Base-by-base conservation (phyloP, 2,329 filamentous ascomycete species). In the Cytospora piceae region DNA sequence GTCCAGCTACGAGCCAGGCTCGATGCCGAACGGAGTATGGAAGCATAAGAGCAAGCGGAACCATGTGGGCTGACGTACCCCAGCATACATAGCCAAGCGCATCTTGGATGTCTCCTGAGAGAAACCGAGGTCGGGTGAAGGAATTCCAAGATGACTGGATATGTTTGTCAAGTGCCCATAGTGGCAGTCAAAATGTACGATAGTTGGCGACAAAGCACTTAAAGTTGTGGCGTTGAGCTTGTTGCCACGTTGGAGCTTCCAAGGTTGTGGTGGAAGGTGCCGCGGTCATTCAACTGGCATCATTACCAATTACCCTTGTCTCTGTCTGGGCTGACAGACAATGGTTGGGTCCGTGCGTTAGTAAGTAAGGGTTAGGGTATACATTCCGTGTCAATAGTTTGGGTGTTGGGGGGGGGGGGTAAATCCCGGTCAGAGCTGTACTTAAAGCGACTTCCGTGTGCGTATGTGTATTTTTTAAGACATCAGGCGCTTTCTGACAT, bases 11-110 rank as follows among this genome's bases (percentile, higher is more conserved):
- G 42, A 49, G 46, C n/a, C 22, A 7, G 11, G 46, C 46, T 49
- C 46, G 46, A 49, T 49, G 46, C n/a, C 46, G n/a, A 24, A 49
- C 46, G 22, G 46, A 24, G 46, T 8, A 22, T 12, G 46, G 46
- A 24, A 6, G 46, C 46, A 20, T 14, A 24, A n/a, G 46, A 24
- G 46, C 46, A 24, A 24, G 12, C 46, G 46, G 46, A 24, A 49
- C n/a, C 9, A 49, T n/a, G n/a, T 49, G 31, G n/a, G 29, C 22
- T 42, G 57, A 79, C 84, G 76, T 83, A 87, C 85, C 81, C 84
- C 84, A 73, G 84, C 83, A 74, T 87, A 87, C 83, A 84, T 86
- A 69, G 80, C 79, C 71, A 87, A 76, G 74, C 85, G 83, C 85
- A 87, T 87, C 73, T 77, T 83, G 74, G 75, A 58, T 32, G 22